Conservation (phyloP, 2,329 filamentous ascomycete genomes). For the Ceratocystis smalleyi region DNA sequence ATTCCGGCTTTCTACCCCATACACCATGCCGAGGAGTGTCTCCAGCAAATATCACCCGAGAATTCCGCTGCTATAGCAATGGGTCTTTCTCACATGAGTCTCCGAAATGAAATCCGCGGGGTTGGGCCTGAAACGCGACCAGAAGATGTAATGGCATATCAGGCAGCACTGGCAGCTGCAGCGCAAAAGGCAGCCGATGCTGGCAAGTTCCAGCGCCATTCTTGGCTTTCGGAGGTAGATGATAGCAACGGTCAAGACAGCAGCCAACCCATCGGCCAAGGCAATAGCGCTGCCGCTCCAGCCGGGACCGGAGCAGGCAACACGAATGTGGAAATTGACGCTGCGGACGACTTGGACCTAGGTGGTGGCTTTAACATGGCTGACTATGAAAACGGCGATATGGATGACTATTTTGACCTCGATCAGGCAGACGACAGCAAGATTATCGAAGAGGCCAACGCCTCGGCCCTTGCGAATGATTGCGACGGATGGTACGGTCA, state of each 20-base stretch:
- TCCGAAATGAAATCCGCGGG: conserved; percentile 8
- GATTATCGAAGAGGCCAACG: conserved; percentile 90
- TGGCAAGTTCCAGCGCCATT: conserved; percentile 55
- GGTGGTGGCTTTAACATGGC: conserved; percentile 22
- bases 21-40: conserved; percentile 8
- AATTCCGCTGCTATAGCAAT: not conserved
- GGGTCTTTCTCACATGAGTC: not conserved
- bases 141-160: conserved; percentile 47
- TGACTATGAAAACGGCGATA: conserved; percentile 39
- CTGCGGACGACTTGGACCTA: conserved; percentile 29
- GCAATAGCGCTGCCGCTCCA: not conserved
- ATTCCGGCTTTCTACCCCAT: conserved; percentile 12
- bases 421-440: conserved; percentile 67
- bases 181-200: conserved; percentile 60
- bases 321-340: conserved; percentile 9
- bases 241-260: conserved; percentile 11
- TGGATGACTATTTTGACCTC: conserved; percentile 45
- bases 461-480: conserved; percentile 81
- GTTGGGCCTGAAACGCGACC: conserved; percentile 14
- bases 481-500: conserved; percentile 88
- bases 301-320: conserved; percentile 8
- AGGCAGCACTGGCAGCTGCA: conserved; percentile 69
- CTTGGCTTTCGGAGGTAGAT: conserved; percentile 26
- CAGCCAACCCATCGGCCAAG: not conserved
- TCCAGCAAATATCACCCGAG: not conserved